A percentile compares a stretch with the other conserved stretches of the same genome.
Evolutionary conservation across 2,329 filamentous ascomycete genomes (phyloP).

Genomic region (Harringtonia lauricola): DNA sequence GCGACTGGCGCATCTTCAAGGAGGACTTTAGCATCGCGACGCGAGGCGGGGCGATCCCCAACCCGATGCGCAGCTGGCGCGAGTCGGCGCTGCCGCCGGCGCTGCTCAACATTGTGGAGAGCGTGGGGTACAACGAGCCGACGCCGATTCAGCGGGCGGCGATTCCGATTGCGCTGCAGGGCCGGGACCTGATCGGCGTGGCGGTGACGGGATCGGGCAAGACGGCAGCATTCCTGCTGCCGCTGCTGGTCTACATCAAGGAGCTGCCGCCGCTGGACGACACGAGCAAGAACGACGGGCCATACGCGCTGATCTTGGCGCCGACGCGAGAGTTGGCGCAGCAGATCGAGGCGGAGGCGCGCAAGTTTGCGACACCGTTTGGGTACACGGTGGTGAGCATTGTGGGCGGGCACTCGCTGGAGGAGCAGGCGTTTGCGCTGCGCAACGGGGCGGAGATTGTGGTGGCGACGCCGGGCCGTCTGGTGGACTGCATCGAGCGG

Average conservation of each 20-base stretch:
- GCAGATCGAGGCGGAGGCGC: constrained; percentile 90
- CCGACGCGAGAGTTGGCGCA: constrained; percentile 95
- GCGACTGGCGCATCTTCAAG: constrained; percentile 99
- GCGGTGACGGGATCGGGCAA: constrained; percentile 98
- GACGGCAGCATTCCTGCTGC: constrained; percentile 88
- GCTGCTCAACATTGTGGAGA: constrained; percentile 69
- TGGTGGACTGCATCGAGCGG: constrained; percentile 93
- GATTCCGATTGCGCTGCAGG: constrained; percentile 88
- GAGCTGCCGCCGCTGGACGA: constrained; percentile 79
- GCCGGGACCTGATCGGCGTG: constrained; percentile 93
- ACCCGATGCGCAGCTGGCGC: constrained; percentile 90
- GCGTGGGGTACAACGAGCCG: constrained; percentile 85
- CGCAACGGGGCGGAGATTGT: constrained; percentile 93
- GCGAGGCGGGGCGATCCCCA: constrained; percentile 83
- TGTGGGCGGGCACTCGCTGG: constrained; percentile 91
- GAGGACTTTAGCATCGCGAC: constrained; percentile 96
- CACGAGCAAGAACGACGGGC: constrained; percentile 82
- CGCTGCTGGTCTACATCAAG: constrained; percentile 87
- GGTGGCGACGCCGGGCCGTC: constrained; percentile 93
- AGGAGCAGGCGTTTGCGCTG: constrained; percentile 84
- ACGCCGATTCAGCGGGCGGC: constrained; percentile 87
- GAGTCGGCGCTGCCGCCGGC: constrained; percentile 72
- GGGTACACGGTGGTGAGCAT: constrained; percentile 95
- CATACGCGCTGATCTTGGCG: constrained; percentile 92
- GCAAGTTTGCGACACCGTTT: constrained; percentile 80